phyloP scores from a whole-genome alignment of 164 flowering plant genomes.

The Euptelea pleiosperma region DNA sequence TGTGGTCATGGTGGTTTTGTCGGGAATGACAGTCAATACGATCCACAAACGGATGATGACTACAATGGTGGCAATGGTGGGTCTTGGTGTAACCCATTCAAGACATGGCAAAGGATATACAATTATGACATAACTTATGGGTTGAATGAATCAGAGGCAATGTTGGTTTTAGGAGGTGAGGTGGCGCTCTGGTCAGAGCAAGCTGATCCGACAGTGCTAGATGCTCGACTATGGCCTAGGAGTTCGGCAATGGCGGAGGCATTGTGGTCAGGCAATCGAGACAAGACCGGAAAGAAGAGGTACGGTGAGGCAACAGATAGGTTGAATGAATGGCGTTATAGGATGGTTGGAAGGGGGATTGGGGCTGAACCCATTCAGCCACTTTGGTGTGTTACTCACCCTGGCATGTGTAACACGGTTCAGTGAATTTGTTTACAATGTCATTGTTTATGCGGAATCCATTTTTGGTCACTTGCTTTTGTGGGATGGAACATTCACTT shows the following conservation, averaged over 20 bases:
- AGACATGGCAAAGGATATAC: conserved; percentile 86
- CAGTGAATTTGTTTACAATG: too few relatives aligned
- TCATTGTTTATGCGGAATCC: too few relatives aligned
- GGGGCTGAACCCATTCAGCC: conserved; percentile 92
- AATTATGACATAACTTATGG: conserved; percentile 80
- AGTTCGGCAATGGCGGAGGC: conserved; percentile 83
- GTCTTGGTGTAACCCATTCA: conserved; percentile 95
- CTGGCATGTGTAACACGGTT: conserved; percentile 79
- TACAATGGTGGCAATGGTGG: conserved; percentile 49
- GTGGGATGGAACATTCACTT: too few relatives aligned
- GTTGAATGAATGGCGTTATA: conserved; percentile 73
- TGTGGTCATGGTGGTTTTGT: conserved; percentile 85
- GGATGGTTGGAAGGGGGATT: conserved; percentile 78
- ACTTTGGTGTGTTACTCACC: conserved; percentile 75
- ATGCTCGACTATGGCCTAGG: conserved; percentile 78
- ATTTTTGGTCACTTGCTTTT: too few relatives aligned
- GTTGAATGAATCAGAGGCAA: conserved; percentile 51
- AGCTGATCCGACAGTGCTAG: conserved; percentile 75
- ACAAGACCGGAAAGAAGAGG: conserved; percentile 70
- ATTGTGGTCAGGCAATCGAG: conserved; percentile 86
- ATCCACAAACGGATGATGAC: conserved; percentile 29
- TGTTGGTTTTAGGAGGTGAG: conserved; percentile 84
- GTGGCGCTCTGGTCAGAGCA: conserved; percentile 97
- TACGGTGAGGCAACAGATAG: conserved; percentile 80
- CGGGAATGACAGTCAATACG: conserved; percentile 70